A percentile compares a stretch with the other conserved stretches of the same genome.
These are phyloP conservation scores for Pseudoturritis turrita DNA, from an alignment of 345 rosid genomes.

Conservation along the genomic window DNA sequence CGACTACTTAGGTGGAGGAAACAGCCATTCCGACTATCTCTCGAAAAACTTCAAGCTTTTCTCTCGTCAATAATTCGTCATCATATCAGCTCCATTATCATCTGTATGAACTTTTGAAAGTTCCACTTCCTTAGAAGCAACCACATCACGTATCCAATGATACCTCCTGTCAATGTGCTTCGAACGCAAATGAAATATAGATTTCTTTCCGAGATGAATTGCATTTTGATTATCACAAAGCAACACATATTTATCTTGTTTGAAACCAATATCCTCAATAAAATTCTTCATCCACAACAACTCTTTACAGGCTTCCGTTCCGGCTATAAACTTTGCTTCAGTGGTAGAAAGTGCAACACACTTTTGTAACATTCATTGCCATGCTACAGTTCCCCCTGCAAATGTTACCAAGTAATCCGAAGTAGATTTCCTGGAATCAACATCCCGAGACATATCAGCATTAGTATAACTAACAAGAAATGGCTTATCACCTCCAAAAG, in stretches of 20 bases:
- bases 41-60: not conserved
- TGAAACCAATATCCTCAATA: not conserved
- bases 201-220: not conserved
- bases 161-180: not conserved
- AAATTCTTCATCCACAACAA: too few relatives aligned
- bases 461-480: too few relatives aligned
- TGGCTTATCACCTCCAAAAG: too few relatives aligned
- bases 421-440: too few relatives aligned
- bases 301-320: too few relatives aligned
- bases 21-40: not conserved
- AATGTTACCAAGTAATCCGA: too few relatives aligned
- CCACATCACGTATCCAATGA: not conserved
- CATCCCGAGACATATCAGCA: too few relatives aligned
- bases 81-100: not conserved
- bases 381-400: too few relatives aligned
- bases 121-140: too few relatives aligned
- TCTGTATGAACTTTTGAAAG: not conserved
- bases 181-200: not conserved
- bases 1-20: too few relatives aligned
- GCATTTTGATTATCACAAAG: not conserved
- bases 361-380: too few relatives aligned
- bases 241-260: not conserved
- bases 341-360: too few relatives aligned
- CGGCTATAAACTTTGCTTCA: not conserved
- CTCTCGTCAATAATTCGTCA: not conserved